Percentiles rank a stretch among this genome's conserved stretches.
These are phyloP conservation scores for Hypoxylon subgilvum DNA, from an alignment of 495 filamentous ascomycete species.

Conservation along the genomic window DNA sequence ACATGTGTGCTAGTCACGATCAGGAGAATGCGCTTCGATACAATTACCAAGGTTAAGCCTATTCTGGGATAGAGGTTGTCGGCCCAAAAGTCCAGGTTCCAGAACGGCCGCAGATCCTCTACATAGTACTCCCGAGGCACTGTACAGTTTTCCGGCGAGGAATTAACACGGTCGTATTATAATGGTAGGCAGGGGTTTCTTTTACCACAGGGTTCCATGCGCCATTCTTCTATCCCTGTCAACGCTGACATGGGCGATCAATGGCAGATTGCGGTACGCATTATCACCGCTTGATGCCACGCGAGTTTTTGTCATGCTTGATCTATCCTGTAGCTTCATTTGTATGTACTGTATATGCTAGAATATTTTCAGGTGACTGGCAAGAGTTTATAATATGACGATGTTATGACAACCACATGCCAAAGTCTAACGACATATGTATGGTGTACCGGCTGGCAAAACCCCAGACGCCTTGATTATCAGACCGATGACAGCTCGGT, in stretches of 20 bases:
- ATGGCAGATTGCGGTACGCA: conserved; percentile 10
- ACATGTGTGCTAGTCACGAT: conserved; percentile 15
- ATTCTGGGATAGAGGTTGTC: conserved; percentile 16
- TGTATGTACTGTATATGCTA: neutral
- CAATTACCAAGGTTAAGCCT: conserved; percentile 2
- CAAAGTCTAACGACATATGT: too few species aligned
- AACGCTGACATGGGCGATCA: conserved; percentile 26
- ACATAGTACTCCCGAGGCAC: neutral
- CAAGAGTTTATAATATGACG: too few species aligned
- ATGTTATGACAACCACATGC: too few species aligned
- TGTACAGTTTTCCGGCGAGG: conserved; percentile 21
- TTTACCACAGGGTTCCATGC: conserved; percentile 29
- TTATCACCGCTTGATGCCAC: conserved; percentile 34
- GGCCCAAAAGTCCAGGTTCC: conserved; percentile 31
- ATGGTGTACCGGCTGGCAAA: too few species aligned
- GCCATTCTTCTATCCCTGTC: conserved; percentile 36
- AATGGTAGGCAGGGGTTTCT: conserved; percentile 13
- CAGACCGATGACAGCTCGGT: too few species aligned
- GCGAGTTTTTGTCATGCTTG: conserved; percentile 21
- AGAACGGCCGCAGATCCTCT: conserved; percentile 34
- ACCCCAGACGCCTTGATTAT: too few species aligned
- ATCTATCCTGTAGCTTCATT: too few species aligned
- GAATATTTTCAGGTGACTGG: neutral
- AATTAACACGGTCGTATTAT: conserved; percentile 22
- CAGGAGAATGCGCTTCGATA: conserved; percentile 16